These are phyloP conservation scores for Seiridium unicorne DNA, from an alignment of 2,329 filamentous ascomycete species.

Conservation along the genomic window DNA sequence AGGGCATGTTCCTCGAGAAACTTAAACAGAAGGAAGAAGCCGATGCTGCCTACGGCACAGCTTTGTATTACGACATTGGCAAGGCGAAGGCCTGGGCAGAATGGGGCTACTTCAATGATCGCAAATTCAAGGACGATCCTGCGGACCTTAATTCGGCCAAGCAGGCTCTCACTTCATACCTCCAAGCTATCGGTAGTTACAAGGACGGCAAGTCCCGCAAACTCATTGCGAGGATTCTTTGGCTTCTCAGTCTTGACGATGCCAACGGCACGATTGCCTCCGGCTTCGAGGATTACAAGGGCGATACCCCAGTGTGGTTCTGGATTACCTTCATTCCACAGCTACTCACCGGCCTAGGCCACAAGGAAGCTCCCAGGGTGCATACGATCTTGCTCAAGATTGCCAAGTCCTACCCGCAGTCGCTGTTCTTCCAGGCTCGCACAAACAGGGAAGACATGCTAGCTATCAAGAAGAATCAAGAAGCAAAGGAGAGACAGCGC, in stretches of 20 bases:
- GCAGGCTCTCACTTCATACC: conserved; percentile 91
- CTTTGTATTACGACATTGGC: conserved; percentile 92
- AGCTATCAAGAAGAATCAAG: conserved; percentile 85
- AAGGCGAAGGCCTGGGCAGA: conserved; percentile 98
- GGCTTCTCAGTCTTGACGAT: conserved; percentile 93
- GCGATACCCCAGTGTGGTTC: conserved; percentile 97
- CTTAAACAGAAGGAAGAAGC: conserved; percentile 87
- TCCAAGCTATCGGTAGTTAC: conserved; percentile 93
- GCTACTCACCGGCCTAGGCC: conserved; percentile 83
- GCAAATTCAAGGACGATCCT: conserved; percentile 90
- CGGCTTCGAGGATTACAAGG: conserved; percentile 95
- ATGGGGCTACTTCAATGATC: conserved; percentile 98
- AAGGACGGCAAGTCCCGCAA: conserved; percentile 97
- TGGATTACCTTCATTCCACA: conserved; percentile 99
- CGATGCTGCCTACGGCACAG: conserved; percentile 90
- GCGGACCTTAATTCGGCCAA: conserved; percentile 78
- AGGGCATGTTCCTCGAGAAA: conserved; percentile 98
- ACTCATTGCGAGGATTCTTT: conserved; percentile 86
- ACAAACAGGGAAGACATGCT: conserved; percentile 94
- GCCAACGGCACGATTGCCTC: conserved; percentile 77
- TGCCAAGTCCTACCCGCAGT: conserved; percentile 92
- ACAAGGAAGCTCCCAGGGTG: conserved; percentile 86
- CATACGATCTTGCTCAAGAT: conserved; percentile 88
- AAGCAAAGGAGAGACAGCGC: conserved; percentile 65
- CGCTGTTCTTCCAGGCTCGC: conserved; percentile 90